Conservation (phyloP, 1,284 basidiomycete species). For the Boletus smithii region DNA sequence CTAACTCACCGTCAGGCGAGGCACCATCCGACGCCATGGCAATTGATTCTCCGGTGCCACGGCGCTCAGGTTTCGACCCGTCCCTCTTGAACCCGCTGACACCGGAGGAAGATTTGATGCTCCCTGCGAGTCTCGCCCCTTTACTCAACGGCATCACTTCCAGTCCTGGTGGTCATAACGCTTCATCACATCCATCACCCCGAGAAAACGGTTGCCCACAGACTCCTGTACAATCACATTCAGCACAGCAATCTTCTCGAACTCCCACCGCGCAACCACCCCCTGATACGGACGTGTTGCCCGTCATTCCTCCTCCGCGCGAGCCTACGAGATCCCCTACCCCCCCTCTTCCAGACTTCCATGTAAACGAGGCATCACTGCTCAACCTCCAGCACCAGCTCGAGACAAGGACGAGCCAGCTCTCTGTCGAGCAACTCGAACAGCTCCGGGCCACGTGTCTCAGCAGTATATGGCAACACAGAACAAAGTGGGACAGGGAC, state of each 20-base stretch:
- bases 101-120: conserved; percentile 33
- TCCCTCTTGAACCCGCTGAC: conserved; percentile 55
- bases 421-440: conserved; percentile 89
- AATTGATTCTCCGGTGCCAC: conserved; percentile 30
- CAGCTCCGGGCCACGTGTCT: conserved; percentile 86
- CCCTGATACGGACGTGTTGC: conserved; percentile 18
- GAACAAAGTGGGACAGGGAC: conserved; percentile 82
- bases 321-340: conserved; percentile 56
- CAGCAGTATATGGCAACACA: conserved; percentile 75
- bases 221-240: conserved; percentile 15
- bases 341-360: conserved; percentile 66
- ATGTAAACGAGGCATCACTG: conserved; percentile 49
- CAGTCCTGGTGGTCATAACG: background rate
- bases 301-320: conserved; percentile 30
- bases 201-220: conserved; percentile 13
- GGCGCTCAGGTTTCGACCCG: conserved; percentile 50
- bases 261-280: conserved; percentile 11
- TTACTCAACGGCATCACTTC: conserved; percentile 25
- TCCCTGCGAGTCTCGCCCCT: conserved; percentile 19
- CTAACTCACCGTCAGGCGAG: background rate
- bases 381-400: conserved; percentile 46
- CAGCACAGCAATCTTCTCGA: background rate
- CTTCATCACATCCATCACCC: conserved; percentile 2
- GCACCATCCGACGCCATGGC: conserved; percentile 31
- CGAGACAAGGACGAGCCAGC: conserved; percentile 47